Evolutionary conservation across 2,329 filamentous ascomycete species (phyloP).

Genomic region (Leptographium radiaticola): DNA sequence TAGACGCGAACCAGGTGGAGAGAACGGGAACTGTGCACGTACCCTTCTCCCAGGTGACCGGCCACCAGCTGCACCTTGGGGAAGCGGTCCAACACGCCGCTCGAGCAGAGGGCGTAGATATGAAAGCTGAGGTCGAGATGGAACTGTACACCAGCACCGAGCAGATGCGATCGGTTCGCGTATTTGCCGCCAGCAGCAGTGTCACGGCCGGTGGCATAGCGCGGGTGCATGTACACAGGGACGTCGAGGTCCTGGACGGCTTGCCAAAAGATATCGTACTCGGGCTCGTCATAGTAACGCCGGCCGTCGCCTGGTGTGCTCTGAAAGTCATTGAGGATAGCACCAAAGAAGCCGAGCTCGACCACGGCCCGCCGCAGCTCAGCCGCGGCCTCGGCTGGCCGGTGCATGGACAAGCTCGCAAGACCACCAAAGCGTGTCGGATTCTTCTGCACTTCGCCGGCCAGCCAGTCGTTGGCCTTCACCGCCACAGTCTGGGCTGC

Average conservation of each 20-base stretch:
- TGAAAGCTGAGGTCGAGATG: conserved; percentile 31
- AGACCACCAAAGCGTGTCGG: conserved; percentile 20
- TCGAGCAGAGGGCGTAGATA: conserved; percentile 29
- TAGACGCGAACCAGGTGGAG: neutral
- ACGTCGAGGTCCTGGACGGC: conserved; percentile 19
- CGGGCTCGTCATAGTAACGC: conserved; percentile 19
- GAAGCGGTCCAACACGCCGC: conserved; percentile 27
- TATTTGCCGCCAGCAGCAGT: conserved; percentile 15
- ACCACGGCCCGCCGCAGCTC: conserved; percentile 19
- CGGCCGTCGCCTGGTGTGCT: conserved; percentile 10
- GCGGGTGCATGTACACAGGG: conserved; percentile 22
- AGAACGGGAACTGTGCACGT: conserved; percentile 6
- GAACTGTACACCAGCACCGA: conserved; percentile 24
- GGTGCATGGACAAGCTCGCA: conserved; percentile 21
- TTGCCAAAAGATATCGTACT: conserved; percentile 20
- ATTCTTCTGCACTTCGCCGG: conserved; percentile 14
- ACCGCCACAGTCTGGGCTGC: conserved; percentile 16
- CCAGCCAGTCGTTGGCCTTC: conserved; percentile 21
- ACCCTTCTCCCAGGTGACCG: conserved; percentile 30
- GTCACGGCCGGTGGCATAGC: conserved; percentile 18
- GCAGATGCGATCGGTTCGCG: conserved; percentile 18
- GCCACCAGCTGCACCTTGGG: conserved; percentile 26
- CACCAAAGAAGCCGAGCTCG: conserved; percentile 20
- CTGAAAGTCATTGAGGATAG: conserved; percentile 23
- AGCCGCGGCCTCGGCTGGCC: conserved; percentile 14